A percentile compares a stretch with the other conserved stretches of the same genome.
Evolutionary conservation across 2,329 filamentous ascomycete species (phyloP).

Genomic region (Monilinia fructicola): DNA sequence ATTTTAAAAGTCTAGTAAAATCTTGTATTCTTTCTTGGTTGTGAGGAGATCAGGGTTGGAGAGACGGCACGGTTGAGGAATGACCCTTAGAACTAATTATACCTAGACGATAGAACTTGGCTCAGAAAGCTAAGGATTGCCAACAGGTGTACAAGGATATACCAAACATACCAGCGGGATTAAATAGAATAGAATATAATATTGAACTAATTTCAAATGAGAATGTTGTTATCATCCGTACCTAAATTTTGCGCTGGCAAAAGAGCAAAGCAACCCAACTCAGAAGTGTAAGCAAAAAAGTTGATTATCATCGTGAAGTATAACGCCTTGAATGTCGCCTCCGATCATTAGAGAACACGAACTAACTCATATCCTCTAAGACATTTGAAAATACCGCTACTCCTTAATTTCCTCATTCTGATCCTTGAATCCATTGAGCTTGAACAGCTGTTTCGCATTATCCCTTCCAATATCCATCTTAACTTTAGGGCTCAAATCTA

Average conservation of each 20-base stretch:
- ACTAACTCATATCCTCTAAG: too few relatives aligned
- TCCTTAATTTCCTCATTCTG: neutral
- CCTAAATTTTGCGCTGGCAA: neutral
- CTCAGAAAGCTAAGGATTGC: too few relatives aligned
- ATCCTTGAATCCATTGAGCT: conserved; percentile 27
- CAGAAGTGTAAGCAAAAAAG: neutral
- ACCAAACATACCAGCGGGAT: too few relatives aligned
- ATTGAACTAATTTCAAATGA: neutral
- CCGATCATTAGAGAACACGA: neutral
- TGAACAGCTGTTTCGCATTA: conserved; percentile 48
- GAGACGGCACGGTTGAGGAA: too few relatives aligned
- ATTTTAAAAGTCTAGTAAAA: too few relatives aligned
- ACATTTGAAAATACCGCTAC: neutral
- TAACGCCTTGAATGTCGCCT: neutral
- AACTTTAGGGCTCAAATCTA: conserved; percentile 43
- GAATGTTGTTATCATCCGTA: neutral
- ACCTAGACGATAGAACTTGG: too few relatives aligned
- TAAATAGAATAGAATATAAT: neutral
- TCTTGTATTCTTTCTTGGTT: too few relatives aligned
- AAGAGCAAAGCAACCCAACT: neutral
- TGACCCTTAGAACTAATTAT: too few relatives aligned
- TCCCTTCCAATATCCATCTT: conserved; percentile 47
- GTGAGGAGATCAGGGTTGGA: too few relatives aligned
- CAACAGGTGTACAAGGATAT: too few relatives aligned
- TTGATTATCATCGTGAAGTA: neutral